These are phyloP conservation scores for Gracilaria vermiculophylla DNA, from an alignment of 23 red algal genomes.

Conservation along the genomic window DNA sequence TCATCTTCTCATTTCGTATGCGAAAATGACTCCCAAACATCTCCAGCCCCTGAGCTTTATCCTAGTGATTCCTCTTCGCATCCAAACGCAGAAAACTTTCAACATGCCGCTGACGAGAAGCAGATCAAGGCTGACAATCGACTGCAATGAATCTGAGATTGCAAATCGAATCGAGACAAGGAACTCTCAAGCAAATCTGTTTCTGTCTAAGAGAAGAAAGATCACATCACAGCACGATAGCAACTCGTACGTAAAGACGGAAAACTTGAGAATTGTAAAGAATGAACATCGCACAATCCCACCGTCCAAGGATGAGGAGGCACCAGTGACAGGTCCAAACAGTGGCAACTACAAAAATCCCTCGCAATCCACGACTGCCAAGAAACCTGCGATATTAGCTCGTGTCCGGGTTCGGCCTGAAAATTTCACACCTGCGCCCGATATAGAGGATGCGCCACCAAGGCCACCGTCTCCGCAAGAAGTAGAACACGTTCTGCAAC, in stretches of 20 bases:
- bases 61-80: too few relatives aligned
- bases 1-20: too few relatives aligned
- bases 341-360: neutral
- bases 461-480: constrained; percentile 3
- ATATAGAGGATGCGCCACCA: constrained; percentile 5
- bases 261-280: neutral
- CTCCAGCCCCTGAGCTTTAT: neutral
- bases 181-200: too few relatives aligned
- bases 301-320: neutral
- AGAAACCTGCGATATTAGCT: neutral
- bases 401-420: neutral
- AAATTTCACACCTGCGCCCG: neutral
- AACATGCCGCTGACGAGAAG: neutral
- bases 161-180: neutral
- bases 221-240: neutral
- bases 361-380: neutral
- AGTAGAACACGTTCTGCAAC: constrained; percentile 3
- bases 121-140: neutral
- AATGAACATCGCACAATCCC: neutral
- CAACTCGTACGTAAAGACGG: neutral
- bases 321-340: neutral
- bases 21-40: too few relatives aligned
- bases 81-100: neutral
- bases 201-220: neutral
- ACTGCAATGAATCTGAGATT: neutral